These are phyloP conservation scores for Gynochthodes officinalis DNA, from an alignment of 257 asterid species.

Conservation along the genomic window DNA sequence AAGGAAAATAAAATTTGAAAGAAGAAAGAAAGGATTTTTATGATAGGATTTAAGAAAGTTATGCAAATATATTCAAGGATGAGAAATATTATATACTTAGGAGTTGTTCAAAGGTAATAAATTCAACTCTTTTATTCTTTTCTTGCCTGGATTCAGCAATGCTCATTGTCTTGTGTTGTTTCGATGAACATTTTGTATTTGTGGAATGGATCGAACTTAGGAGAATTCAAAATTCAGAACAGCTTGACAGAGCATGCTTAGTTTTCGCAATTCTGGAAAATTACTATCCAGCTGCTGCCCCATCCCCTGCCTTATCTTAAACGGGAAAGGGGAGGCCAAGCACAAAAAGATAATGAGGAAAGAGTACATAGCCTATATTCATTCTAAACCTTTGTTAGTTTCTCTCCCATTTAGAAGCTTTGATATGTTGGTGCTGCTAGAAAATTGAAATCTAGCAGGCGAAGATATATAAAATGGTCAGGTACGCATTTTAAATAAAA, in stretches of 20 bases:
- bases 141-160: too few relatives aligned
- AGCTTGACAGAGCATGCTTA: too few relatives aligned
- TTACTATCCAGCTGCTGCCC: too few relatives aligned
- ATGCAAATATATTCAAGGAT: too few relatives aligned
- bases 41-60: background rate
- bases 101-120: too few relatives aligned
- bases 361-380: background rate
- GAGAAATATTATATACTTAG: too few relatives aligned
- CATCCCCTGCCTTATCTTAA: too few relatives aligned
- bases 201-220: background rate
- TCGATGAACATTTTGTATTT: background rate
- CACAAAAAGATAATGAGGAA: background rate
- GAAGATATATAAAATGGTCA: background rate
- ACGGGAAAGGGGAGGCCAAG: too few relatives aligned
- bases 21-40: background rate
- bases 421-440: background rate
- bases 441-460: constrained; percentile 1
- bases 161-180: too few relatives aligned
- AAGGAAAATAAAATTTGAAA: background rate
- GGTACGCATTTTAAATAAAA: background rate
- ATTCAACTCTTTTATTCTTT: too few relatives aligned
- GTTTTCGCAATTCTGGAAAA: too few relatives aligned
- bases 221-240: too few relatives aligned
- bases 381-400: background rate
- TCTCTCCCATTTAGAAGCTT: background rate